A percentile compares a stretch with the other conserved stretches of the same genome.
Evolutionary conservation across 2,329 filamentous ascomycete species (phyloP).

Genomic region (Botrytis deweyae): DNA sequence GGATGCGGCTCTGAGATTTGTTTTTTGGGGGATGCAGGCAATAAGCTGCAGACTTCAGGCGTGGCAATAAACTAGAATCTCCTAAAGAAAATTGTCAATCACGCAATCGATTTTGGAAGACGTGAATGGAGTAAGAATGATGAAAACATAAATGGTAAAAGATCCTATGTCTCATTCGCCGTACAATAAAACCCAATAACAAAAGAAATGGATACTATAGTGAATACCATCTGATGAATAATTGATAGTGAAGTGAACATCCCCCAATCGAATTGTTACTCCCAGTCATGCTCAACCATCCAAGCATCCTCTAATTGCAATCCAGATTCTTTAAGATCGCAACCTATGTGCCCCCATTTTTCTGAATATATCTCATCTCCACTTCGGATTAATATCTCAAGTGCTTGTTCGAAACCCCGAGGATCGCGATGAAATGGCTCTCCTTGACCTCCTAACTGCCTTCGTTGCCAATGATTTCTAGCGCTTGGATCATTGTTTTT

Average conservation of each 20-base stretch:
- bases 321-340: conserved; percentile 43
- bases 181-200: no score
- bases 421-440: conserved; percentile 54
- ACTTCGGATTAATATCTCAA: conserved; percentile 48
- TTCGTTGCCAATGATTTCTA: conserved; percentile 54
- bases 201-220: no score
- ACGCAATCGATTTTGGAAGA: neutral
- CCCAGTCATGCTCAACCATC: conserved; percentile 47
- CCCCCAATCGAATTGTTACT: neutral
- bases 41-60: no score
- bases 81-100: neutral
- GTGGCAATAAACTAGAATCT: no score
- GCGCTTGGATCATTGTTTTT: conserved; percentile 29
- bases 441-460: conserved; percentile 52
- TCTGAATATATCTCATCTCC: conserved; percentile 44
- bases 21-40: neutral
- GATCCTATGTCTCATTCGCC: neutral
- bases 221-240: neutral
- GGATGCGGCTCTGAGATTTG: neutral
- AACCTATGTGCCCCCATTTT: conserved; percentile 50
- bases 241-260: neutral
- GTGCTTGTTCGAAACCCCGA: conserved; percentile 46
- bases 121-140: neutral
- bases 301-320: conserved; percentile 47
- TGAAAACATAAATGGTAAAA: neutral